These are phyloP conservation scores for Coemansia sp. DNA, from an alignment of 192 early-diverging fungal genomes.

Conservation along the genomic window DNA sequence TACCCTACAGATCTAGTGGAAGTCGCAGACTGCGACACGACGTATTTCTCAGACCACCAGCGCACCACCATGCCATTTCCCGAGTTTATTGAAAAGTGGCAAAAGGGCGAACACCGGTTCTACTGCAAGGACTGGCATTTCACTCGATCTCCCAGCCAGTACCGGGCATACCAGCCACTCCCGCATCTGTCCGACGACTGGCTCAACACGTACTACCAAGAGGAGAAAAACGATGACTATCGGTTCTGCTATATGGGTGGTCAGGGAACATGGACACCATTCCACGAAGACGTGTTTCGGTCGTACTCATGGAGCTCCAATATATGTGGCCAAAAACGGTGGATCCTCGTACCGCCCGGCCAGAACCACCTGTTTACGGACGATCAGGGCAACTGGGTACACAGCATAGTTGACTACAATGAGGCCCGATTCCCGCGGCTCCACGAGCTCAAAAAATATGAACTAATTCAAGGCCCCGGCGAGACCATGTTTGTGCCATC, in stretches of 20 bases:
- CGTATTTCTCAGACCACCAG: conserved; percentile 67
- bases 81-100: conserved; percentile 63
- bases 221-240: conserved; percentile 64
- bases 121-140: conserved; percentile 82
- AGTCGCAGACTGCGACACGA: conserved; percentile 64
- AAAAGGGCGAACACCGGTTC: conserved; percentile 9
- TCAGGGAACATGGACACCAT: conserved; percentile 70
- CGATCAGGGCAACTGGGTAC: conserved; percentile 59
- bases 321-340: conserved; percentile 70
- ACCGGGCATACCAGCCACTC: conserved; percentile 17
- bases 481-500: conserved; percentile 75
- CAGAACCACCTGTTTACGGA: conserved; percentile 67
- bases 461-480: conserved; percentile 63
- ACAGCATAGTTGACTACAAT: conserved; percentile 60
- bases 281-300: conserved; percentile 77
- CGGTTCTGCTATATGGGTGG: conserved; percentile 76
- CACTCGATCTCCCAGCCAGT: conserved; percentile 14
- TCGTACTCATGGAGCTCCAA: conserved; percentile 80
- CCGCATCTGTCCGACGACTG: conserved; percentile 61
- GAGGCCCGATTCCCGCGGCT: conserved; percentile 57
- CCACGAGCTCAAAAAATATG: conserved; percentile 48
- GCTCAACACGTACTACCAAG: conserved; percentile 68
- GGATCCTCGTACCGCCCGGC: conserved; percentile 69
- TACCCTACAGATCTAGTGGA: conserved; percentile 48
- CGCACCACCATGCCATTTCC: conserved; percentile 59